Conservation (phyloP, 1,284 basidiomycete species). For the Melampsora abietis-canadensis region DNA sequence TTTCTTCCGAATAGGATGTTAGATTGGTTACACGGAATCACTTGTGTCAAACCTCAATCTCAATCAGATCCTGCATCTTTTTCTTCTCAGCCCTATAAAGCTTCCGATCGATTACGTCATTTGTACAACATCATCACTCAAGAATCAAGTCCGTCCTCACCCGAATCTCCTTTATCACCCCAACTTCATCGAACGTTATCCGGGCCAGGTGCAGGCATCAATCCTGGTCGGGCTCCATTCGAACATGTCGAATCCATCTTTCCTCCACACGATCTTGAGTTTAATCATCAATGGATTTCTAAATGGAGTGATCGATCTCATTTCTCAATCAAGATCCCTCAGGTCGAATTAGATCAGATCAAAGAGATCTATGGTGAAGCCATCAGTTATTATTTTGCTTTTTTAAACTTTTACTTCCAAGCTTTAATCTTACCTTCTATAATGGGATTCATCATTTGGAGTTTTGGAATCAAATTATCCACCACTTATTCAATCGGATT, state of each 20-base stretch:
- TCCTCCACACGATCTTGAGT: constrained; percentile 33
- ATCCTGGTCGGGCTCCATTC: constrained; percentile 24
- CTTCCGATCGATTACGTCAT: constrained; percentile 74
- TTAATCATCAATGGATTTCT: constrained; percentile 31
- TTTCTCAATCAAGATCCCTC: constrained; percentile 57
- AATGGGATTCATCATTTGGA: constrained; percentile 63
- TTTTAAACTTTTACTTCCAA: constrained; percentile 76
- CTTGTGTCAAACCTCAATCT: constrained; percentile 56
- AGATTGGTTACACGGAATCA: constrained; percentile 65
- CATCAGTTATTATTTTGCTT: constrained; percentile 85
- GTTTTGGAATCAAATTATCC: constrained; percentile 62
- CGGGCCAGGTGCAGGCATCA: constrained; percentile 35
- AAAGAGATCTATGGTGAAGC: constrained; percentile 75
- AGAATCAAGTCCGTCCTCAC: constrained; percentile 9
- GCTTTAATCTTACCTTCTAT: constrained; percentile 68
- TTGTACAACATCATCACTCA: constrained; percentile 69
- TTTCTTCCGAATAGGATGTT: constrained; percentile 53
- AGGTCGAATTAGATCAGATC: constrained; percentile 61
- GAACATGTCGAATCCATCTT: constrained; percentile 36
- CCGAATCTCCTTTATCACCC: constrained; percentile 24
- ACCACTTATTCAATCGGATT: constrained; percentile 72
- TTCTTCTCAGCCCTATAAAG: constrained; percentile 59
- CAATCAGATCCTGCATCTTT: constrained; percentile 10
- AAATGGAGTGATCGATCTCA: constrained; percentile 57
- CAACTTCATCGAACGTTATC: constrained; percentile 19